These are phyloP conservation scores for Lolium multiflorum DNA, from an alignment of 176 grass and related monocot genomes.

Conservation along the genomic window DNA sequence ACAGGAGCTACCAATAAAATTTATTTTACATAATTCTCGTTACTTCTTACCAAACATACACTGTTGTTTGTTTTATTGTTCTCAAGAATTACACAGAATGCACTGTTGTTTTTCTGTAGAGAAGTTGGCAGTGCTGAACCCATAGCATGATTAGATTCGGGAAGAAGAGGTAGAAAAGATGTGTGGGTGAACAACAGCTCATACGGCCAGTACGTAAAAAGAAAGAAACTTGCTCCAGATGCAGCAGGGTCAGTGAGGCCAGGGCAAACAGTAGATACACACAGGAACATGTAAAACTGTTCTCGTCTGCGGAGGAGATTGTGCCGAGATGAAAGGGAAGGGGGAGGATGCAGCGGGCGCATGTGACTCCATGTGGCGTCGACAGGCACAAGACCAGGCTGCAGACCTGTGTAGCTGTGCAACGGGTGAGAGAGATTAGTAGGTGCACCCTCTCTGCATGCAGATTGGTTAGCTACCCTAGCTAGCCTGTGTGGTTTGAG, in stretches of 20 bases:
- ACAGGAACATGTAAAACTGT: constrained; percentile 51
- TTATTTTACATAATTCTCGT: too few relatives aligned
- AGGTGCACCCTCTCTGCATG: background rate
- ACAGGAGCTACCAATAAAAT: background rate
- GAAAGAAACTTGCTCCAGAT: constrained; percentile 12
- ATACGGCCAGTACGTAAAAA: constrained; percentile 28
- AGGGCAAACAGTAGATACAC: constrained; percentile 40
- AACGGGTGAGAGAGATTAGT: constrained; percentile 6
- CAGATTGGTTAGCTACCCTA: constrained; percentile 6
- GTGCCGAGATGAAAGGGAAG: constrained; percentile 13
- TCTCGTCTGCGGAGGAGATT: constrained; percentile 12
- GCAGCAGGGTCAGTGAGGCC: constrained; percentile 28
- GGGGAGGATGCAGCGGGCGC: constrained; percentile 35
- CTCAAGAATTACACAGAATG: background rate
- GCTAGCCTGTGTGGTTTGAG: constrained; percentile 23
- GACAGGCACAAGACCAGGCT: constrained; percentile 48
- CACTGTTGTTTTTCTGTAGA: constrained; percentile 16
- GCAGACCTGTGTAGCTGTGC: background rate
- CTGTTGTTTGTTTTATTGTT: background rate
- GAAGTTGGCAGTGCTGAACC: constrained; percentile 33
- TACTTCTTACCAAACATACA: background rate
- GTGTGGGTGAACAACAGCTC: background rate
- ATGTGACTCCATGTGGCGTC: constrained; percentile 70
- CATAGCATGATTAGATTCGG: constrained; percentile 56
- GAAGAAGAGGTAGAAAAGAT: constrained; percentile 29